Evolutionary conservation across 2,329 filamentous ascomycete species (phyloP).

Genomic region (Botrytis fragariae): DNA sequence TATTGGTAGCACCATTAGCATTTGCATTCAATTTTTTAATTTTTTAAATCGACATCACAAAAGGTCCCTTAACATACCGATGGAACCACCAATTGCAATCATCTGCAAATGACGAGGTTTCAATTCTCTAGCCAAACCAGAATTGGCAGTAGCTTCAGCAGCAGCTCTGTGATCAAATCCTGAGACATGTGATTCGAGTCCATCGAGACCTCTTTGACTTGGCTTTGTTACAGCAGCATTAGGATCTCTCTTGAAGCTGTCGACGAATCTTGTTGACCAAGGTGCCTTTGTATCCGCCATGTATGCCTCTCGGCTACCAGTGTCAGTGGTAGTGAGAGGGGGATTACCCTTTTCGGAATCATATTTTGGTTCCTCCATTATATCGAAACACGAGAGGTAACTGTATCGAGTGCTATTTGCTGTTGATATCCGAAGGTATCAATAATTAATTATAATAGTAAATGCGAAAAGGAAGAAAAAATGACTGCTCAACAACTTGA

Average conservation of each 20-base stretch:
- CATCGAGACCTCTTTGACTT: slow-evolving; percentile 7
- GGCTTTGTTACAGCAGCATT: slow-evolving; percentile 47
- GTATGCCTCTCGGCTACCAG: neutral
- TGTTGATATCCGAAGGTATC: neutral
- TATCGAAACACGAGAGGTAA: neutral
- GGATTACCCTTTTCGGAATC: slow-evolving; percentile 12
- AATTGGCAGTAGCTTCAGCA: slow-evolving; percentile 63
- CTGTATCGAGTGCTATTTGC: neutral
- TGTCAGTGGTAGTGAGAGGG: neutral
- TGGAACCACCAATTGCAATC: slow-evolving; percentile 50
- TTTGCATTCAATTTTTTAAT: neutral
- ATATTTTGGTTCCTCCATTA: slow-evolving; percentile 9
- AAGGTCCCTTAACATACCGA: slow-evolving; percentile 24
- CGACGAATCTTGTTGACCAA: slow-evolving; percentile 31
- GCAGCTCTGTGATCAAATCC: slow-evolving; percentile 63
- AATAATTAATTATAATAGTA: neutral
- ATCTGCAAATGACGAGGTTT: slow-evolving; percentile 55
- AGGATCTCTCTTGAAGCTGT: slow-evolving; percentile 36
- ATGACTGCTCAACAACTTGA: neutral
- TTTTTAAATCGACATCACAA: neutral
- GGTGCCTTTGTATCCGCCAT: slow-evolving; percentile 21
- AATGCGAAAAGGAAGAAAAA: neutral
- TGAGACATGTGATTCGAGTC: neutral
- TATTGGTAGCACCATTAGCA: slow-evolving; percentile 53
- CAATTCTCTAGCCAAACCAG: slow-evolving; percentile 63